Conservation (phyloP, 305 asterid genomes). For the Fraxinus nigra region DNA sequence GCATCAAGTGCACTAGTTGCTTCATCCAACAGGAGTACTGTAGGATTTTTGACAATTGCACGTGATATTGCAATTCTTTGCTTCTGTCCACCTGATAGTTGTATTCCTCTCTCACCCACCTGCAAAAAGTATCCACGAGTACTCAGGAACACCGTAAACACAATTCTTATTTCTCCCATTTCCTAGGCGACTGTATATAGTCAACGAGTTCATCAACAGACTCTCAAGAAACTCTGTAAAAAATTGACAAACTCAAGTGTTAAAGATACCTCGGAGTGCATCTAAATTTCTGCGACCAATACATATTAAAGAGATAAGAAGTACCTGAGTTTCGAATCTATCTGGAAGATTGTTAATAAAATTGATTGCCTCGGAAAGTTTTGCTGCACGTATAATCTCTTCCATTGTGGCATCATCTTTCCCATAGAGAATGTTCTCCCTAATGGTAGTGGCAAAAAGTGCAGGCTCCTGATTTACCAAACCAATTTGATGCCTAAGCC, state of each 20-base stretch:
- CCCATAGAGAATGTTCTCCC: slow-evolving; percentile 85
- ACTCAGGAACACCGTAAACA: background rate
- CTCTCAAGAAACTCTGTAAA: background rate
- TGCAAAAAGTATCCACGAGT: slow-evolving; percentile 23
- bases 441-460: slow-evolving; percentile 86
- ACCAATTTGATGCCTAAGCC: slow-evolving; percentile 87
- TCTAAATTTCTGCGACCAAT: background rate
- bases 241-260: background rate
- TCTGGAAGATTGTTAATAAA: slow-evolving; percentile 88
- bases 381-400: slow-evolving; percentile 77
- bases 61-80: slow-evolving; percentile 94
- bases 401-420: slow-evolving; percentile 71
- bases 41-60: slow-evolving; percentile 89
- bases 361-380: slow-evolving; percentile 84
- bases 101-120: slow-evolving; percentile 99
- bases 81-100: slow-evolving; percentile 95
- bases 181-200: background rate
- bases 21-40: slow-evolving; percentile 84
- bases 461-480: slow-evolving; percentile 97
- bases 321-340: slow-evolving; percentile 88
- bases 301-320: background rate
- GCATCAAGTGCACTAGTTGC: slow-evolving; percentile 99
- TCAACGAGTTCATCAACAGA: background rate
- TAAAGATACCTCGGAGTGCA: background rate
- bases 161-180: background rate